These are phyloP conservation scores for Tulasnella sp. DNA, from an alignment of 768 basidiomycete species.

Conservation along the genomic window DNA sequence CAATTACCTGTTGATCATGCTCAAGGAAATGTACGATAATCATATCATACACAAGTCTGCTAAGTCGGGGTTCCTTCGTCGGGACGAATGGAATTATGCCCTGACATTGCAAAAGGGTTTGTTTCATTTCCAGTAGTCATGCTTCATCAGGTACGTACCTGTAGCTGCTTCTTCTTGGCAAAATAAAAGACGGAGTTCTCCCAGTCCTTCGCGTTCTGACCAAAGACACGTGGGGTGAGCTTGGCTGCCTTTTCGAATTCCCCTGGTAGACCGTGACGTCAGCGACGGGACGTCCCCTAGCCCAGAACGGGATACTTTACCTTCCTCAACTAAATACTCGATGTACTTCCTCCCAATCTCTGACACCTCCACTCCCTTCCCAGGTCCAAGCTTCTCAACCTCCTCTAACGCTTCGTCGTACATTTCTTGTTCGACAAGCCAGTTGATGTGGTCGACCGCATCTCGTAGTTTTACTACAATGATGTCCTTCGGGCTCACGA, in stretches of 20 bases:
- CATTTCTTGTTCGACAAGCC: slow-evolving; percentile 77
- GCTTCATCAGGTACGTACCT: slow-evolving; percentile 40
- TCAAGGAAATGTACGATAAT: slow-evolving; percentile 66
- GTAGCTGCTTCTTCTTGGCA: slow-evolving; percentile 68
- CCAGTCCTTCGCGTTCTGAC: slow-evolving; percentile 74
- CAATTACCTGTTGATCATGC: slow-evolving; percentile 62
- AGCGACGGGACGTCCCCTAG: not conserved
- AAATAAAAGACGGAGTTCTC: slow-evolving; percentile 93
- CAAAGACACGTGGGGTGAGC: slow-evolving; percentile 79
- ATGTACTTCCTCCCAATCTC: slow-evolving; percentile 83
- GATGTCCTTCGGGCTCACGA: slow-evolving; percentile 78
- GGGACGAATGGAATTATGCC: slow-evolving; percentile 86
- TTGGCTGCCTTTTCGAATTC: slow-evolving; percentile 72
- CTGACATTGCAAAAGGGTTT: slow-evolving; percentile 34
- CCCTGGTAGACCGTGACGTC: slow-evolving; percentile 32
- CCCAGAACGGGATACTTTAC: slow-evolving; percentile 35
- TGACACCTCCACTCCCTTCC: slow-evolving; percentile 43
- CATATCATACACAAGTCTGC: slow-evolving; percentile 88
- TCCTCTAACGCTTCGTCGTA: slow-evolving; percentile 87
- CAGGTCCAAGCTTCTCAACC: slow-evolving; percentile 55
- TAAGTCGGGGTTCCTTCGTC: slow-evolving; percentile 68
- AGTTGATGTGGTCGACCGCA: slow-evolving; percentile 78
- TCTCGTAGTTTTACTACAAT: slow-evolving; percentile 85
- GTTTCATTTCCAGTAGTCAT: not conserved
- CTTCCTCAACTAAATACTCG: slow-evolving; percentile 72